These are phyloP conservation scores for Trypanosoma lewisi DNA, from an alignment of 208 protist genomes.

Conservation along the genomic window DNA sequence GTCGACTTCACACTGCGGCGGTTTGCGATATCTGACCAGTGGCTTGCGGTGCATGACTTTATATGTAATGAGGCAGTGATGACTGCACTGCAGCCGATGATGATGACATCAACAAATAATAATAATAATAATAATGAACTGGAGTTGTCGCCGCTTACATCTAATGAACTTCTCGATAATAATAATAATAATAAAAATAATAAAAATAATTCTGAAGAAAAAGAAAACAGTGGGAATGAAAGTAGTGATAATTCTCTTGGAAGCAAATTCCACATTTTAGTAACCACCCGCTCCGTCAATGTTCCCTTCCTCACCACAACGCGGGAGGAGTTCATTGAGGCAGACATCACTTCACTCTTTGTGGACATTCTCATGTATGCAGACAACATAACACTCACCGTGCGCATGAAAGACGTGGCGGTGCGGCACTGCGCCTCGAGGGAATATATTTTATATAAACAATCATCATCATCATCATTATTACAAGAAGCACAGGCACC, in stretches of 20 bases:
- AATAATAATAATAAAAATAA: not conserved
- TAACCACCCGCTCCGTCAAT: conserved; percentile 66
- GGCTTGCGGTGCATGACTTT: conserved; percentile 78
- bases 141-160: not conserved
- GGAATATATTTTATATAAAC: conserved; percentile 56
- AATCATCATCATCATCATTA: no score
- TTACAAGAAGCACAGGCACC: not conserved
- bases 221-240: not conserved
- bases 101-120: not conserved
- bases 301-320: conserved; percentile 70
- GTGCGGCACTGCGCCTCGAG: conserved; percentile 59
- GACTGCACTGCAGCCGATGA: conserved; percentile 35
- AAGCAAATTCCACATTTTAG: conserved; percentile 48
- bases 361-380: conserved; percentile 53
- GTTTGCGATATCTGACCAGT: conserved; percentile 85
- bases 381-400: conserved; percentile 35
- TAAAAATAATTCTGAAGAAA: not conserved
- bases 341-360: conserved; percentile 54
- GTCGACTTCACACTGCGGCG: conserved; percentile 77
- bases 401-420: conserved; percentile 63
- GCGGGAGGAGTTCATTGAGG: conserved; percentile 63
- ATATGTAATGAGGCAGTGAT: conserved; percentile 70
- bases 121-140: not conserved
- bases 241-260: no score
- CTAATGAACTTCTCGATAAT: no score